Base-by-base conservation (phyloP, 177 flowering plant species). In the Tripterygium wilfordii region DNA sequence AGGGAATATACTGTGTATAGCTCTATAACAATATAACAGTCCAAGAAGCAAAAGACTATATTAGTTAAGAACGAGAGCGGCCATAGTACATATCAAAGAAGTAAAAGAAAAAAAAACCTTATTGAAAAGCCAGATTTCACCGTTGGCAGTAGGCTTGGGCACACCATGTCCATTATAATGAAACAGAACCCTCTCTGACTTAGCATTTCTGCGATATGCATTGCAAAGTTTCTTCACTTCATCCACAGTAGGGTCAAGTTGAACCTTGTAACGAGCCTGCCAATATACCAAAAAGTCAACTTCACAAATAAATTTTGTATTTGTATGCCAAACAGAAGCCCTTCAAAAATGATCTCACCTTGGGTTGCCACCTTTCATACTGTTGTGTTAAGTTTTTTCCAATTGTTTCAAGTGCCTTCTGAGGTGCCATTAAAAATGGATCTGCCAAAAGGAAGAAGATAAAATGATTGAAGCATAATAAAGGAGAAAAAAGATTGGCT, bases 121-220 rank as follows among this genome's bases (percentile, higher is more conserved):
- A 62, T 94, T 94, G 54, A 87, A 94, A 10, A 94, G 64, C 99
- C 99, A 94, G 60, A 94, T 89, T 81, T 94, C 99, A 58, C 97
- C 97, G 65, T 80, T 94, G 8, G 73, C 71, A 38, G 96, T 87
- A 32, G 99, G 99, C 66, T 89, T 94, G 38, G 97, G 97, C 37
- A 89, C 97, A 62, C 99, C 96, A 72, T 94, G 97, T 14, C 99
- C 99, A 71, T 94, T 94, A 60, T 94, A 94, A 51, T 94, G 99
- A 66, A 82, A 94, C 18, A 94, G 66, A 41, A 94, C 96, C 60
- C 99, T 79, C 79, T 94, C 97, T n/a, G 90, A 47, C 70, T 82
- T 87, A 6, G 97, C 97, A 75, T 70, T 62, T 64, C 66, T 87
- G 20, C 96, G 97, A 63, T 92, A 89, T 5, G 86, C 66, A 44